Evolutionary conservation across 179 eudicot species (phyloP).

Genomic region (Spergularia azorica): DNA sequence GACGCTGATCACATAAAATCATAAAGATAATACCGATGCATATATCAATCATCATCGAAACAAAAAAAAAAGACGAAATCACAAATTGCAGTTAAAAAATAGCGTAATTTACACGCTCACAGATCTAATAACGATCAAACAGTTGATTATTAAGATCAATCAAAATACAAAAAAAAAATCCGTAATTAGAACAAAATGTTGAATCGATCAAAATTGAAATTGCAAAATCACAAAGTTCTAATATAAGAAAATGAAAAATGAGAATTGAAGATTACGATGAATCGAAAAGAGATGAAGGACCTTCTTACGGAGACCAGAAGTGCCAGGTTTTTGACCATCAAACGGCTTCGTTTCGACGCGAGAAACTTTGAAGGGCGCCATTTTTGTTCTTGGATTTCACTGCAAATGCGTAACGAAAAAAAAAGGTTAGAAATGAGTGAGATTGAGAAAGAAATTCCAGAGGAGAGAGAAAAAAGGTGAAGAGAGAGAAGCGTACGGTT

Average conservation of each 20-base stretch:
- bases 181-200: background rate
- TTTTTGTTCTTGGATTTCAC: slow-evolving; percentile 20
- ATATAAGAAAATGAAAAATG: background rate
- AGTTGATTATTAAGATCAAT: background rate
- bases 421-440: slow-evolving; percentile 3
- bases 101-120: background rate
- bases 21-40: background rate
- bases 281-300: slow-evolving; percentile 25
- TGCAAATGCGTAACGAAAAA: slow-evolving; percentile 3
- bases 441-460: background rate
- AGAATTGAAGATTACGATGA: background rate
- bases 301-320: slow-evolving; percentile 97
- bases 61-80: background rate
- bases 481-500: background rate
- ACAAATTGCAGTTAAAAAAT: background rate
- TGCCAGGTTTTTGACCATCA: slow-evolving; percentile 94
- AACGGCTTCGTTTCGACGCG: slow-evolving; percentile 62
- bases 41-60: background rate
- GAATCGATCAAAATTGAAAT: background rate
- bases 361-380: slow-evolving; percentile 71
- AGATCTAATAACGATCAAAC: background rate
- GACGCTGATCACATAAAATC: background rate
- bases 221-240: background rate
- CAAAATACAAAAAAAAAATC: background rate
- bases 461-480: background rate